Evolutionary conservation across 2,329 filamentous ascomycete species (phyloP), one percentile per base, ranked within the genome.

Genomic region (Fusarium torulosum): DNA sequence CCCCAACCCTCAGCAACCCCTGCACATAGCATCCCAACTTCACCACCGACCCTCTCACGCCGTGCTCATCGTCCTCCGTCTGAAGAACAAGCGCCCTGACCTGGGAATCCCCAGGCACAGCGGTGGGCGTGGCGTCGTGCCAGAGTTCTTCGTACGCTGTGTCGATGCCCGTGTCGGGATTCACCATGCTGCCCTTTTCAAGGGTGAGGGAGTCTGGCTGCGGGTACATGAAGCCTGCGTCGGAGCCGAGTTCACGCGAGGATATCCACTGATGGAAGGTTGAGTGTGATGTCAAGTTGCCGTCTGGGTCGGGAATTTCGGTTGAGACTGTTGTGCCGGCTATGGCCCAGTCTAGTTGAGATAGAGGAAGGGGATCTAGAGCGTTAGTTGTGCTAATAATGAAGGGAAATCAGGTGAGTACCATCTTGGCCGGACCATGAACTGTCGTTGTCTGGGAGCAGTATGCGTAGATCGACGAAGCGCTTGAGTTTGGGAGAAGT

Each of bases 91-190:
- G 29, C 10, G 35, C 33, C 21, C 59, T 49, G 0, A 62, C 59
- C 3, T 29, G 44, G 1, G 25, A 14, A 7, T 66, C 31, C 0
- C 53, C 49, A 2, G 65, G 50, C 0, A 75, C 65, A 10, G 64
- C 69, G 3, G 73, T 72, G 0, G 77, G 78, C 3, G 78, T 74
- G 3, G 81, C 75, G 41, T 88, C 85, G 3, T 78, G 75, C 90
- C 90, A 92, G 4, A 90, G 74, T 75, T 93, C 90, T 74, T 92
- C 89, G 67, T 94, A 93, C 1, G 78, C 77, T 11, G 82, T 83
- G 38, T 82, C 75, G 1, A 71, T 41, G 0, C 85, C 84, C 2
- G 85, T 87, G 1, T 76, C 79, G 0, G 87, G 87, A 66, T 91
- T 88, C 13, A 83, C 76, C 85, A 90, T 90, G 14, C 71, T 70